These are phyloP conservation scores for Globisporangium sylvaticum DNA, from an alignment of 352 stramenopile species.

Conservation along the genomic window DNA sequence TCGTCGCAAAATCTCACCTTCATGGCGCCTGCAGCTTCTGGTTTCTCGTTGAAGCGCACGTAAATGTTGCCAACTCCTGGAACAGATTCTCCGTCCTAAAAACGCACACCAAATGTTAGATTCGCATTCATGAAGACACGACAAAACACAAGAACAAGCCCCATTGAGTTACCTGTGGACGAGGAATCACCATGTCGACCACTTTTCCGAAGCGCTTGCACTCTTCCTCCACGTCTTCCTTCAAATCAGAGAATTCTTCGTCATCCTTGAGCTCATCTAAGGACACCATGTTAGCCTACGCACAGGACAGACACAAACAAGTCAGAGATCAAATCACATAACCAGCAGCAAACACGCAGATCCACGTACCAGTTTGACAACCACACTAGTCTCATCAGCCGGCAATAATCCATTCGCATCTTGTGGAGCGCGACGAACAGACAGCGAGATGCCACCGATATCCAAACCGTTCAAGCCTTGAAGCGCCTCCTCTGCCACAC, in stretches of 20 bases:
- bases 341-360: neutral
- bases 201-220: constrained; percentile 85
- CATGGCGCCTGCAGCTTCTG: constrained; percentile 53
- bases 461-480: constrained; percentile 75
- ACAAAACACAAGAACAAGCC: neutral
- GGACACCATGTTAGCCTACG: constrained; percentile 82
- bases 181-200: constrained; percentile 68
- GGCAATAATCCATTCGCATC: constrained; percentile 12
- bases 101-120: neutral
- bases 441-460: constrained; percentile 63
- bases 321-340: neutral
- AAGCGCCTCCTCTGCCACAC: constrained; percentile 51
- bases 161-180: constrained; percentile 51
- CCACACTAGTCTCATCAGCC: constrained; percentile 44
- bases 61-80: constrained; percentile 77
- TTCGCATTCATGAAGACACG: neutral
- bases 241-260: constrained; percentile 83
- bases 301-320: neutral
- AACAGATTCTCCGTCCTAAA: constrained; percentile 53
- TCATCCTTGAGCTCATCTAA: constrained; percentile 83
- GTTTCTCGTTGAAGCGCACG: constrained; percentile 62
- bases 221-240: constrained; percentile 88
- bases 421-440: constrained; percentile 50
- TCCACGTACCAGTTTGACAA: constrained; percentile 68
- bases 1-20: constrained; percentile 32